A percentile compares a stretch with the other conserved stretches of the same genome.
Conservation (phyloP, 2,329 filamentous ascomycete species). For the Cercospora sp. region DNA sequence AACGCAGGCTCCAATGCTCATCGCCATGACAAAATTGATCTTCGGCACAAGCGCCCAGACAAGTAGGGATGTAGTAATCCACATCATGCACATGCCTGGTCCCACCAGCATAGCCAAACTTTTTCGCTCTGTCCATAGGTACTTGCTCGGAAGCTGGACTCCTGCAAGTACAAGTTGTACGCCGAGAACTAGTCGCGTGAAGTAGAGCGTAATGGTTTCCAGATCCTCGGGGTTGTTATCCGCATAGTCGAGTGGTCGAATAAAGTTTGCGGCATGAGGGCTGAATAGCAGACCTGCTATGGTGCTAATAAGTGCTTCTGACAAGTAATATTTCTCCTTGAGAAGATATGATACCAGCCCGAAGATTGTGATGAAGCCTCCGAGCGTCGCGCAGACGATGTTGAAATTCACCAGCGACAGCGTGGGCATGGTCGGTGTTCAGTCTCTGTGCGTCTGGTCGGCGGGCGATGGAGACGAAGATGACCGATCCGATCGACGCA, state of each 20-base stretch:
- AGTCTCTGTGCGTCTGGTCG: neutral
- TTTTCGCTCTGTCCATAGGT: slow-evolving; percentile 76
- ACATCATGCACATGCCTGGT: slow-evolving; percentile 84
- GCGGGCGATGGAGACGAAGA: neutral
- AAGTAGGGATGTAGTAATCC: slow-evolving; percentile 75
- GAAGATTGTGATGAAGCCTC: slow-evolving; percentile 87
- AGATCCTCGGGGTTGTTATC: slow-evolving; percentile 58
- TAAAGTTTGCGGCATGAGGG: slow-evolving; percentile 72
- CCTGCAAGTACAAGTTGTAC: slow-evolving; percentile 88
- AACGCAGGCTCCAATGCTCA: slow-evolving; percentile 81
- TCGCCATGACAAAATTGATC: slow-evolving; percentile 71
- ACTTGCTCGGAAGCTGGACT: slow-evolving; percentile 81
- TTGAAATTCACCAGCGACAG: slow-evolving; percentile 70
- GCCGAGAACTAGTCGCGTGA: slow-evolving; percentile 81
- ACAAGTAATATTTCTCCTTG: slow-evolving; percentile 88
- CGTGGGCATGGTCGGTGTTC: slow-evolving; percentile 51
- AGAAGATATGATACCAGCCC: slow-evolving; percentile 84
- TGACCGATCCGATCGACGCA: neutral
- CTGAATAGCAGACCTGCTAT: slow-evolving; percentile 77
- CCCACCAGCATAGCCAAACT: slow-evolving; percentile 72
- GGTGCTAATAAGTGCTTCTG: slow-evolving; percentile 86
- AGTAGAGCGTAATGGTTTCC: slow-evolving; percentile 74
- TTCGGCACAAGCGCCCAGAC: slow-evolving; percentile 74
- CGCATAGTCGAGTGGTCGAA: slow-evolving; percentile 74
- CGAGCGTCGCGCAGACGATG: slow-evolving; percentile 74